phyloP scores from a whole-genome alignment of 2,329 filamentous ascomycete species.

The Curvularia hawaiiensis region DNA sequence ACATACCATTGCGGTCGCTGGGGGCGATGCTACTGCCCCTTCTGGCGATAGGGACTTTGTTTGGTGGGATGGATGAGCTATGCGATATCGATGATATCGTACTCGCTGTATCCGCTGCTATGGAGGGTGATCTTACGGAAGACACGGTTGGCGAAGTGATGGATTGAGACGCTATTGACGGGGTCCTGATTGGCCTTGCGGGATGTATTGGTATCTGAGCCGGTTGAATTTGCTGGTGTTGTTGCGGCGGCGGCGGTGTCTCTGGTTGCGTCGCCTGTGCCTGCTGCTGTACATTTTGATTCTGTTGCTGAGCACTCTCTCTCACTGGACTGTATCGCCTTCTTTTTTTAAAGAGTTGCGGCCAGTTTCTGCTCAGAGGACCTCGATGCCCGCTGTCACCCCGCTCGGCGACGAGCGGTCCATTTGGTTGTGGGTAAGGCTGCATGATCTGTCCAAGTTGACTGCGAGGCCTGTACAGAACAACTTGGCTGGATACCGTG shows the following conservation, averaged over 20 bases:
- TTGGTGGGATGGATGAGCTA: conserved; percentile 29
- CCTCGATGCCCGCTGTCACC: conserved; percentile 29
- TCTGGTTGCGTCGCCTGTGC: conserved; percentile 1
- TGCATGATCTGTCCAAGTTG: conserved; percentile 27
- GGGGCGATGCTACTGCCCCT: conserved; percentile 26
- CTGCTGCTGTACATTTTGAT: conserved; percentile 18
- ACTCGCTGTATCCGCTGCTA: conserved; percentile 30
- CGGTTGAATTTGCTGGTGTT: conserved; percentile 8
- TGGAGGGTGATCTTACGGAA: conserved; percentile 27
- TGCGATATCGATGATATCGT: conserved; percentile 34
- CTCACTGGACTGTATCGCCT: conserved; percentile 38
- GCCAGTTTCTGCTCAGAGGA: conserved; percentile 38
- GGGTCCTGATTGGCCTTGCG: conserved; percentile 21
- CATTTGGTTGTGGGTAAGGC: conserved; percentile 22
- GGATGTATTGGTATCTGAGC: conserved; percentile 24
- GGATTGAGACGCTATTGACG: conserved; percentile 15
- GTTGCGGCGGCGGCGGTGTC: conserved; percentile 8
- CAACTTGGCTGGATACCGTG: conserved; percentile 1
- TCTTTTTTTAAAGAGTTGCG: conserved; percentile 40
- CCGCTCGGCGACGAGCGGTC: conserved; percentile 26
- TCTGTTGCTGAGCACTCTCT: conserved; percentile 32
- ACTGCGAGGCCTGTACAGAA: background rate
- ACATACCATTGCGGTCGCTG: conserved; percentile 31
- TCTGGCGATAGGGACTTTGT: conserved; percentile 33
- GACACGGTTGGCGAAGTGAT: conserved; percentile 21